Percentiles rank a stretch among this genome's conserved stretches.
Evolutionary conservation across 208 protist genomes (phyloP).

Genomic region (Acanthamoeba castellanii): DNA sequence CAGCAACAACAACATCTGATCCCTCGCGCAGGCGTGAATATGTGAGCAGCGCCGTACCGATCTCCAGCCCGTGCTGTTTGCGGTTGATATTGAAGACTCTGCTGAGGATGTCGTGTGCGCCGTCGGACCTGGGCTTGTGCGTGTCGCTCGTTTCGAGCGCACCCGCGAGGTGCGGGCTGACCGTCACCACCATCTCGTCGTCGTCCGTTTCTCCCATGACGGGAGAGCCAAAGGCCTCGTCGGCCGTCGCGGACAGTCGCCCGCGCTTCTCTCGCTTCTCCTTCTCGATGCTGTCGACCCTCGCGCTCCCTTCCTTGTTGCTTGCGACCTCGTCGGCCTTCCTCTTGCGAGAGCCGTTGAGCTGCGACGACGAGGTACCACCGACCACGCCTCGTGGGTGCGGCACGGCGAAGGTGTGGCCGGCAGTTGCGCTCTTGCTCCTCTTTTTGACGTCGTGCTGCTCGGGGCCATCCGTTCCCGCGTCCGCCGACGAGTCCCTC

Average conservation of each 20-base stretch:
- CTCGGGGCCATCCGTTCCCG: conserved; percentile 13
- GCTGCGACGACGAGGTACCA: not conserved
- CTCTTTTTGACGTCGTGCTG: not conserved
- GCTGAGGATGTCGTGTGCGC: not conserved
- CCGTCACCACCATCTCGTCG: conserved; percentile 31
- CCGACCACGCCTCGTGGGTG: not conserved
- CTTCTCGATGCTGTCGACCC: not conserved
- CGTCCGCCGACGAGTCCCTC: not conserved
- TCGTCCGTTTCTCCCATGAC: not conserved
- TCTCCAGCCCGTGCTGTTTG: not conserved
- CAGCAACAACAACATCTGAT: not conserved
- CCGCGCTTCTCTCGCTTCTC: conserved; percentile 46
- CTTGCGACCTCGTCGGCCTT: not conserved
- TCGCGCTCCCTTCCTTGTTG: not conserved
- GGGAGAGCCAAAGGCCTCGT: not conserved
- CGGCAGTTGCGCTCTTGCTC: not conserved
- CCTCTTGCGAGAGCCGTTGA: not conserved
- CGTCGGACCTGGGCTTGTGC: not conserved
- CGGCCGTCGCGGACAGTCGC: not conserved
- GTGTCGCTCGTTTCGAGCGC: not conserved
- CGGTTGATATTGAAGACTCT: not conserved
- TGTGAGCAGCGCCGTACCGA: not conserved
- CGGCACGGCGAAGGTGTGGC: not conserved
- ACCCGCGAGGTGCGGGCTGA: conserved; percentile 12
- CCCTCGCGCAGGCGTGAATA: not conserved